Conservation (phyloP, 192 early-diverging fungal genomes). For the Powellomyces hirtus region DNA sequence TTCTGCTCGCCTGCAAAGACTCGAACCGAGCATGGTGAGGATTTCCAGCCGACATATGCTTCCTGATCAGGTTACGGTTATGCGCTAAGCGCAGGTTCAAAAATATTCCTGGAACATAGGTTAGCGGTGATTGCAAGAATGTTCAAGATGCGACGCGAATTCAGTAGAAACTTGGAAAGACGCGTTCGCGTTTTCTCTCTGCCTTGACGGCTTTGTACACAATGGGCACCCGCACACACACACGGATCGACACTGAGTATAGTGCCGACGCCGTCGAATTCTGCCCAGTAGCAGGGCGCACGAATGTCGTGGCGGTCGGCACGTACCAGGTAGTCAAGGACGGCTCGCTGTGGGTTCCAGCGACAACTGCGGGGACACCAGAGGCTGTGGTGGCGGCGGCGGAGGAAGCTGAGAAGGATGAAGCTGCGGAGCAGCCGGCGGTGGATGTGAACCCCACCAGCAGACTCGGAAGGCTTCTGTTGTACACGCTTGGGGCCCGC, state of each 20-base stretch:
- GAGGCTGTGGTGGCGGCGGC: background rate
- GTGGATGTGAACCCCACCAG: background rate
- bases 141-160: no score
- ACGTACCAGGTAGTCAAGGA: constrained; percentile 52
- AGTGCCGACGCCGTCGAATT: constrained; percentile 56
- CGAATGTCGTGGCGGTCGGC: constrained; percentile 40
- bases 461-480: constrained; percentile 16
- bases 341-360: constrained; percentile 21
- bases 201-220: no score
- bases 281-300: constrained; percentile 31
- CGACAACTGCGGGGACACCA: background rate
- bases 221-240: constrained; percentile 3
- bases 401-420: background rate
- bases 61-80: no score
- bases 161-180: no score
- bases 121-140: no score
- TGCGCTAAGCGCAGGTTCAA: no score
- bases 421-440: background rate
- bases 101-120: no score
- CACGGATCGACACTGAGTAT: constrained; percentile 47
- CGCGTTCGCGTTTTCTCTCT: no score
- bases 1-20: no score
- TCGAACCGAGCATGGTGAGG: no score
- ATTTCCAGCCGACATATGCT: no score
- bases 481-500: background rate